Evolutionary conservation across 2,329 filamentous ascomycete species (phyloP).

Genomic region (Microthyrium microscopicum): DNA sequence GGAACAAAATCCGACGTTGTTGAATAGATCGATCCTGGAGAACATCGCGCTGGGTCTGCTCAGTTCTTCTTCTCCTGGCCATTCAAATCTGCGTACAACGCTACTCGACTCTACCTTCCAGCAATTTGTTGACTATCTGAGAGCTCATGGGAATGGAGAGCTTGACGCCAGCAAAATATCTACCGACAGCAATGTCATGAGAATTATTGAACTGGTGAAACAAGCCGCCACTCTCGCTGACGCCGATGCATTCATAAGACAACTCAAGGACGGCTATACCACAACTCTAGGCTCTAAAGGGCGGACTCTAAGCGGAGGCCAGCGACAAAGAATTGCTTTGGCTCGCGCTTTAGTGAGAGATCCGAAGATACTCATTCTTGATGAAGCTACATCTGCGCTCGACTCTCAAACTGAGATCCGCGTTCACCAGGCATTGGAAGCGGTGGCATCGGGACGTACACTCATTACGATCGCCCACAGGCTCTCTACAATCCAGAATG

Average conservation of each 20-base stretch:
- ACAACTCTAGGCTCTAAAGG: conserved; percentile 67
- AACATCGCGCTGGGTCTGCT: conserved; percentile 54
- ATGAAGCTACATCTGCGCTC: conserved; percentile 45
- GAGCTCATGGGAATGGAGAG: conserved; percentile 14
- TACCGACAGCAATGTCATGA: conserved; percentile 23
- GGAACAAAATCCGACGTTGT: conserved; percentile 34
- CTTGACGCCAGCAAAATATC: conserved; percentile 21
- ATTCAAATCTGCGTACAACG: conserved; percentile 28
- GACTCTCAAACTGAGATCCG: conserved; percentile 41
- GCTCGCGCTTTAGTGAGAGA: conserved; percentile 39
- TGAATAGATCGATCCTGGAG: conserved; percentile 35
- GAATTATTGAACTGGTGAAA: conserved; percentile 30
- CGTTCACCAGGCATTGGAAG: conserved; percentile 30
- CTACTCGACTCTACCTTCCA: conserved; percentile 23
- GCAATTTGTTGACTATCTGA: conserved; percentile 14
- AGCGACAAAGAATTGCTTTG: conserved; percentile 43
- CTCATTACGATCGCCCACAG: conserved; percentile 23
- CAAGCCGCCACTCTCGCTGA: conserved; percentile 39
- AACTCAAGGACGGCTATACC: conserved; percentile 52
- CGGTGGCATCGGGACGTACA: conserved; percentile 18
- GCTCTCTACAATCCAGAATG: conserved; percentile 20
- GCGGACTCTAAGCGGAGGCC: conserved; percentile 44
- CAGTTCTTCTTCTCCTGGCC: conserved; percentile 19
- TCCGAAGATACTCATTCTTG: conserved; percentile 40
- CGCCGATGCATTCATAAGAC: conserved; percentile 60